Evolutionary conservation across 148 eudicot species (phyloP), one percentile per base, ranked within the genome.

Genomic region (Rhododendron griersonianum): DNA sequence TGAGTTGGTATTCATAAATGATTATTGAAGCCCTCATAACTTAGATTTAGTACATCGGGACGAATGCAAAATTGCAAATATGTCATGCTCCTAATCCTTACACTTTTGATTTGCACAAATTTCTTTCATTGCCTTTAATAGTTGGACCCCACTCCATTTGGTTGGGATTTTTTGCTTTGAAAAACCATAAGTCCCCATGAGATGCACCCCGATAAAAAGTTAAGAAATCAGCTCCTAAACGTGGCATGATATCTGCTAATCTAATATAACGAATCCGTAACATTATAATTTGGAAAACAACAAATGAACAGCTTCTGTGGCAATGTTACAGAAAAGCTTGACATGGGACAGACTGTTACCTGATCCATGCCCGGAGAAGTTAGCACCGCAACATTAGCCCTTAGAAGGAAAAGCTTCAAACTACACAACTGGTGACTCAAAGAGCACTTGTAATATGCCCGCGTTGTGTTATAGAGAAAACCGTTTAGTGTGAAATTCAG

Each of bases 401-500:
- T 91, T 50, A 88, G 85, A 87, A 91, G 83, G 23, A 84, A 85
- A 82, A 91, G 91, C 18, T 88, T 84, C 88, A 92, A 87, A 84
- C 87, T 91, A 81, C 95, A 93, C n/a, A 57, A 81, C 19, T 23
- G 91, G 67, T 88, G 86, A 69, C 80, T 85, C 84, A 91, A 77
- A 19, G 88, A 85, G 87, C 95, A 93, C 83, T 88, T 84, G 85
- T 87, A 92, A 87, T 86, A 71, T 5, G 95, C 90, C 3, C 77
- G 44, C 81, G 88, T 85, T 35, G 91, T 93, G 53, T 92, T 86
- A 37, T 93, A 87, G 67, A 84, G 86, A 80, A 87, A 80, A 88
- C 93, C 89, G 74, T 81, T 89, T 53, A 93, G 84, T 37, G 91
- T 92, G 83, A 93, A 85, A 89, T 93, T 92, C 85, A 93, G 61